These are phyloP conservation scores for Seminavis robusta DNA, from an alignment of 108 stramenopile genomes.

Conservation along the genomic window DNA sequence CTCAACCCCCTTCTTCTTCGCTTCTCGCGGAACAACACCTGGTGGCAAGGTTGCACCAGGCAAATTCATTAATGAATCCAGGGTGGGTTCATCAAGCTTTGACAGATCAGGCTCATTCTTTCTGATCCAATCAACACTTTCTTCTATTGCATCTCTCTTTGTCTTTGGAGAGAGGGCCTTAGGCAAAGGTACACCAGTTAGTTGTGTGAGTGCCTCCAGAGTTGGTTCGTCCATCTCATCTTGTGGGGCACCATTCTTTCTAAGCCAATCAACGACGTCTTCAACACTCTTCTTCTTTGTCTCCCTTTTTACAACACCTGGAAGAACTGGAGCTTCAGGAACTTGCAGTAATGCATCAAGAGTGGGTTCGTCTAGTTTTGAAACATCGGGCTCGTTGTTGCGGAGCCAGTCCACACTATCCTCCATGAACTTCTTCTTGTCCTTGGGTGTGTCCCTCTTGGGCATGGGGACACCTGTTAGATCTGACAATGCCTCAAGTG, in stretches of 20 bases:
- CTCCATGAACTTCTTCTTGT: conserved; percentile 10
- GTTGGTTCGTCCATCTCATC: background rate
- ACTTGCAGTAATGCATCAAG: no score
- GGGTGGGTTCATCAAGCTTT: conserved; percentile 8
- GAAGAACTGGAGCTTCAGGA: no score
- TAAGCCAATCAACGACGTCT: background rate
- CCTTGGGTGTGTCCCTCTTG: background rate
- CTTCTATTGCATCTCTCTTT: conserved; percentile 7
- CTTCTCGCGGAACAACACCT: background rate
- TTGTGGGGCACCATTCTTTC: background rate
- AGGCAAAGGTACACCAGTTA: conserved; percentile 1
- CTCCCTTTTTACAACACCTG: background rate
- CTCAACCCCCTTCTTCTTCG: conserved; percentile 8
- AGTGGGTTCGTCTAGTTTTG: no score
- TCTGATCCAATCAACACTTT: conserved; percentile 22
- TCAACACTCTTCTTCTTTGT: background rate
- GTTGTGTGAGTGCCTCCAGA: background rate
- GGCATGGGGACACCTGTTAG: conserved; percentile 10
- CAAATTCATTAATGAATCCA: conserved; percentile 2
- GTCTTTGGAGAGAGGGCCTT: background rate
- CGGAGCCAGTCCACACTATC: conserved; percentile 31
- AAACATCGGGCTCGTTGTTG: conserved; percentile 13
- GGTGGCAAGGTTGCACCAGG: background rate
- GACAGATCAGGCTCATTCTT: background rate
- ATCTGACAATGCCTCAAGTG: background rate